Evolutionary conservation across 1,139 yeast species (phyloP).

Genomic region (Nakaseomyces sp.): DNA sequence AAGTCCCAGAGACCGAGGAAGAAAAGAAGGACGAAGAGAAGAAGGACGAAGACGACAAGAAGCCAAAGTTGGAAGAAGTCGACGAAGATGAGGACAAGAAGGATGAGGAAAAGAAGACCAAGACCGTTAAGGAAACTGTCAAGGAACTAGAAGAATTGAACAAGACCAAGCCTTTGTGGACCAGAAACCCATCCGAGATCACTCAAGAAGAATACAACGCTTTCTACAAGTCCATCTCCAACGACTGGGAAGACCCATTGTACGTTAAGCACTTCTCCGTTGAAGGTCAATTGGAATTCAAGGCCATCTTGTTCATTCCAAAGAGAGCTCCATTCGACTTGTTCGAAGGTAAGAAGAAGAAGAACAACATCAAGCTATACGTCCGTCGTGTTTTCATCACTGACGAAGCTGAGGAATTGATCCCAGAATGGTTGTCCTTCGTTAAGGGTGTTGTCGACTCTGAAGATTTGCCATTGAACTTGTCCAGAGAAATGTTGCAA

Average conservation of each 20-base stretch:
- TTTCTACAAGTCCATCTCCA: constrained; percentile 97
- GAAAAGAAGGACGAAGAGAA: constrained; percentile 48
- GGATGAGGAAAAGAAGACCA: constrained; percentile 57
- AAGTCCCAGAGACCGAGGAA: constrained; percentile 67
- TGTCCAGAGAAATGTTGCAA: constrained; percentile 99
- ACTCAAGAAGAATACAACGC: constrained; percentile 98
- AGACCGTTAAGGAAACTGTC: constrained; percentile 79
- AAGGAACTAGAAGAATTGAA: constrained; percentile 93
- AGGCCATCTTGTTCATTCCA: constrained; percentile 95
- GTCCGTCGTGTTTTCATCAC: constrained; percentile 99
- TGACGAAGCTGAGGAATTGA: constrained; percentile 97
- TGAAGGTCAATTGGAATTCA: constrained; percentile 99
- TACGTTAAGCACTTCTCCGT: constrained; percentile 99
- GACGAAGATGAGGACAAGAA: constrained; percentile 53
- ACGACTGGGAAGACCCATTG: constrained; percentile 99
- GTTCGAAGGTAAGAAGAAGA: constrained; percentile 97
- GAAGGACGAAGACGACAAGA: constrained; percentile 52
- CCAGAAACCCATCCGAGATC: constrained; percentile 96
- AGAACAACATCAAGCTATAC: constrained; percentile 96
- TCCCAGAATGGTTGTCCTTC: constrained; percentile 98
- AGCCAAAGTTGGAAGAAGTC: constrained; percentile 64
- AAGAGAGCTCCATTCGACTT: constrained; percentile 99
- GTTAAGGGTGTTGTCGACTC: constrained; percentile 99
- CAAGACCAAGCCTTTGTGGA: constrained; percentile 99
- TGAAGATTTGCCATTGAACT: constrained; percentile 98